These are phyloP conservation scores for Cynanchum wilfordii DNA, from an alignment of 257 asterid species.

Conservation along the genomic window DNA sequence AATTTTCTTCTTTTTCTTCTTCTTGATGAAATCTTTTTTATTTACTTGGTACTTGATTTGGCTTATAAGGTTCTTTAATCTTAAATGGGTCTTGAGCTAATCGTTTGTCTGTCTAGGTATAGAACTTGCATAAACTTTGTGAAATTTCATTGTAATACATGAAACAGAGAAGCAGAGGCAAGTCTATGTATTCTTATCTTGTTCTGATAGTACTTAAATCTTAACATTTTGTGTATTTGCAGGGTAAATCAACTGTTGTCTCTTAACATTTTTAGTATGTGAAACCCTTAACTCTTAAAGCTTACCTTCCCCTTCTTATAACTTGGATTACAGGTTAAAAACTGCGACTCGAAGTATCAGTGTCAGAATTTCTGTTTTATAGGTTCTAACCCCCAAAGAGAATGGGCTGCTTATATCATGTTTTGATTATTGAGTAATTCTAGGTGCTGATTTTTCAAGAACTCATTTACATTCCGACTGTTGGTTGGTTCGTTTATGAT, in stretches of 20 bases:
- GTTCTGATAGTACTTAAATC: neutral
- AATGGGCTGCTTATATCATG: neutral
- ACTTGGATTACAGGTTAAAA: neutral
- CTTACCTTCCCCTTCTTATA: neutral
- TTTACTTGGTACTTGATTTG: neutral
- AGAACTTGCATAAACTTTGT: neutral
- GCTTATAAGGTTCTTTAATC: neutral
- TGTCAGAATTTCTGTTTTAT: neutral
- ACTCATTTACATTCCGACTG: neutral
- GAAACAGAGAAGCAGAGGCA: neutral
- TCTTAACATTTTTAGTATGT: neutral
- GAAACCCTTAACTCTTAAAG: neutral
- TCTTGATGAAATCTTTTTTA: neutral
- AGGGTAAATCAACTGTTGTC: neutral
- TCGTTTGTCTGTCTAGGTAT: neutral
- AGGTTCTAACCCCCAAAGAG: neutral
- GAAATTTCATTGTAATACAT: neutral
- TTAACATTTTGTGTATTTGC: neutral
- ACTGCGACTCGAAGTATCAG: neutral
- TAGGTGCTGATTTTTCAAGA: neutral
- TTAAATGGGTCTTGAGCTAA: neutral
- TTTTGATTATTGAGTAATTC: neutral
- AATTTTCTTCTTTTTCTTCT: constrained; percentile 20
- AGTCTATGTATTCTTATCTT: neutral
- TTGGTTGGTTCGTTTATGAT: neutral